Base-by-base conservation (phyloP, 768 basidiomycete species). In the Lyophyllum shimeji region DNA sequence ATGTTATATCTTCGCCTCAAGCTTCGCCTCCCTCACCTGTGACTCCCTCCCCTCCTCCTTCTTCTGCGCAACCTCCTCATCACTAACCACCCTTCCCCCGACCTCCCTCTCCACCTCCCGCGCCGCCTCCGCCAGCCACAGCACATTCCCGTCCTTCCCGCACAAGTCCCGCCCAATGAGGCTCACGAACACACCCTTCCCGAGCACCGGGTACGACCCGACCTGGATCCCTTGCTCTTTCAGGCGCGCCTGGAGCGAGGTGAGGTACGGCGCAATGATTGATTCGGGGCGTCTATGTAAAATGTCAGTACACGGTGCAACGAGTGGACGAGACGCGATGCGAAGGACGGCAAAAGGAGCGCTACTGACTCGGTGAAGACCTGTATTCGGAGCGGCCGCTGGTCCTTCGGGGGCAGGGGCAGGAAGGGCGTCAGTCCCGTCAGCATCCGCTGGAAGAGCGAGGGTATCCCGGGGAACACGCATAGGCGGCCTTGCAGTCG, bases 381-480 rank as follows among this genome's bases (percentile, higher is more conserved):
- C 64, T 95, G 87, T 43, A 91, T 83, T 46, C 94, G 79, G 67
- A 80, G 81, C 0, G 92, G 93, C 55, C 90, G 85, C 63, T 87
- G 82, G 27, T 76, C 74, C 8, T 78, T 74, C 0, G 92, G 90
- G 13, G 94, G 93, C 23, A 98, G 79, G 1, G 91, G 85, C 1
- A 98, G 73, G 67, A 85, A 91, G 8, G 83, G 83, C 13, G 82
- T 82, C 20, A 95, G 74, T 18, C 80, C 84, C 52, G 85, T 80
- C 33, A 97, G 73, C 78, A 98, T 87, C 69, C 82, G 83, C 63
- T 89, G 84, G 73, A 95, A 96, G 27, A 96, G 78, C 3, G 77
- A 71, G 0, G 95, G 95, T 44, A 97, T 92, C 27, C 95, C 95
- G 0, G 95, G 95, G 72, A 98, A 87, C 24, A 98, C 77, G 71